Evolutionary conservation across 331 rosid species (phyloP).

Genomic region (Arachis monticola): DNA sequence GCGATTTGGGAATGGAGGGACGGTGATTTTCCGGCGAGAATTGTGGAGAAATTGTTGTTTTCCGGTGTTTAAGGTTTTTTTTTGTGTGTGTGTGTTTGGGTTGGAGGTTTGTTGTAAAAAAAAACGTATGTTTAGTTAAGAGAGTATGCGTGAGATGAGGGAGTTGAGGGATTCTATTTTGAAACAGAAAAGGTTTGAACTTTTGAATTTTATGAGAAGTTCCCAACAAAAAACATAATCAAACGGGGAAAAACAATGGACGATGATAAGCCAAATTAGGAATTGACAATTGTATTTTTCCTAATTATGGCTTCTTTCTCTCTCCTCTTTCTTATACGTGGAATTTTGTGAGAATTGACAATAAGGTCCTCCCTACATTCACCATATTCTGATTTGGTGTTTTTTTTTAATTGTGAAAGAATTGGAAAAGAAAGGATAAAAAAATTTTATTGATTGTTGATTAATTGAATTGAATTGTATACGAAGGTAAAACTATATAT

Average conservation of each 20-base stretch:
- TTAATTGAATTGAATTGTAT: too few relatives aligned
- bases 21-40: slow-evolving; percentile 32
- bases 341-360: background rate
- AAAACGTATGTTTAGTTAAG: slow-evolving; percentile 25
- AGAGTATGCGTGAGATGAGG: slow-evolving; percentile 56
- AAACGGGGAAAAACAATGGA: slow-evolving; percentile 16
- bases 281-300: slow-evolving; percentile 29
- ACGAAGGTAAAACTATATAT: too few relatives aligned
- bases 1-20: slow-evolving; percentile 1
- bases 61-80: slow-evolving; percentile 30
- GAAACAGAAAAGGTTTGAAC: slow-evolving; percentile 18
- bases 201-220: slow-evolving; percentile 30
- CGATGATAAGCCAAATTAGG: slow-evolving; percentile 25
- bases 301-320: slow-evolving; percentile 27
- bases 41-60: slow-evolving; percentile 29
- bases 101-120: background rate
- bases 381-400: too few relatives aligned
- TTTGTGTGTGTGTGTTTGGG: background rate
- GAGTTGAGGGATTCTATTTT: slow-evolving; percentile 54
- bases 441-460: too few relatives aligned
- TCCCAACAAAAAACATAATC: background rate
- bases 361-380: background rate
- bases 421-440: too few relatives aligned
- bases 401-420: too few relatives aligned
- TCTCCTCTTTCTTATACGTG: slow-evolving; percentile 31